phyloP scores from a whole-genome alignment of 768 basidiomycete genomes.

The Phylloporus sp. region DNA sequence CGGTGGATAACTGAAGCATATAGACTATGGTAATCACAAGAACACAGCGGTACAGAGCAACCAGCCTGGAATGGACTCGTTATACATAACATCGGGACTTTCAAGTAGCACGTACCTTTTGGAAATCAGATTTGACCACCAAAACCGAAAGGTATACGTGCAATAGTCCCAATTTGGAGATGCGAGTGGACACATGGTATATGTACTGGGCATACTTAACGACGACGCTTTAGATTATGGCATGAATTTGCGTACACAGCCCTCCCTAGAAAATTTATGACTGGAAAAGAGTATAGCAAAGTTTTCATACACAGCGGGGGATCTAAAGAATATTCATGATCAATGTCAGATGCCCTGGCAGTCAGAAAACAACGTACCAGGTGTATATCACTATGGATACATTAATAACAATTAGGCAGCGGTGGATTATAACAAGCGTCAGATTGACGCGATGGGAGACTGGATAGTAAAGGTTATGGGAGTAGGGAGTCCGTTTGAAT shows the following conservation, averaged over 20 bases:
- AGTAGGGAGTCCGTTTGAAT: background rate
- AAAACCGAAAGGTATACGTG: background rate
- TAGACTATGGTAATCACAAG: background rate
- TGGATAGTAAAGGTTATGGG: background rate
- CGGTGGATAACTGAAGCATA: background rate
- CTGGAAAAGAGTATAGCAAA: background rate
- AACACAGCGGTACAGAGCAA: background rate
- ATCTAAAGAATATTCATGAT: conserved; percentile 1
- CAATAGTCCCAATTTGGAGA: background rate
- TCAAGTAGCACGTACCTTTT: background rate
- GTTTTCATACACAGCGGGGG: background rate
- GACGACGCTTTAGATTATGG: conserved; percentile 9
- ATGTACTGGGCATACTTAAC: conserved; percentile 13
- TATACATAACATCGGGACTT: background rate
- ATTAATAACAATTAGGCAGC: conserved; percentile 1
- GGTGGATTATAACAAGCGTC: background rate
- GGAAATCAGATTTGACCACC: background rate
- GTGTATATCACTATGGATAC: background rate
- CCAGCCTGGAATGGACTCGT: background rate
- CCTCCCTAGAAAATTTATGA: background rate
- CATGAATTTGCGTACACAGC: background rate
- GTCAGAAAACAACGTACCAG: background rate
- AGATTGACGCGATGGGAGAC: background rate
- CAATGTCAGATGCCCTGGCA: background rate
- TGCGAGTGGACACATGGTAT: conserved; percentile 8